These are phyloP conservation scores for Panellus pusillus DNA, from an alignment of 768 basidiomycete species.

Conservation along the genomic window DNA sequence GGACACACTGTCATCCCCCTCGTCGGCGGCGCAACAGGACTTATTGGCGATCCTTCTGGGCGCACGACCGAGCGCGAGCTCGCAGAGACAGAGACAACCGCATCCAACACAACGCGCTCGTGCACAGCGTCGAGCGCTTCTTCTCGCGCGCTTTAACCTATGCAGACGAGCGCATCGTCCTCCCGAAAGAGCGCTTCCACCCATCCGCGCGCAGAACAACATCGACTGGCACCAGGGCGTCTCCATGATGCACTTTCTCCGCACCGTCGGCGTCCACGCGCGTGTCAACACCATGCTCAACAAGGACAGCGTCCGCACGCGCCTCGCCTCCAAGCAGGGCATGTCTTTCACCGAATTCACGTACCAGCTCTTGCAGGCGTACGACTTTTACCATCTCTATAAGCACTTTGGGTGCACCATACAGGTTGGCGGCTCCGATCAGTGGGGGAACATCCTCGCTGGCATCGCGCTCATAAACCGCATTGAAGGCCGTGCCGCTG, in stretches of 20 bases:
- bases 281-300: constrained; percentile 89
- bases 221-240: constrained; percentile 77
- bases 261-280: constrained; percentile 74
- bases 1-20: constrained; percentile 85
- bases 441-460: constrained; percentile 97
- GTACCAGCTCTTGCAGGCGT: constrained; percentile 95
- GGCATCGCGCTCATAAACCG: constrained; percentile 89
- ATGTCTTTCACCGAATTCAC: constrained; percentile 99
- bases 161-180: constrained; percentile 39
- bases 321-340: constrained; percentile 77
- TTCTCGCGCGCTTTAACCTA: constrained; percentile 67
- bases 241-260: constrained; percentile 80
- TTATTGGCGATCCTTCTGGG: constrained; percentile 97
- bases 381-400: constrained; percentile 86
- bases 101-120: constrained; percentile 67
- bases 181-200: constrained; percentile 16
- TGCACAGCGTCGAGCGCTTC: constrained; percentile 66
- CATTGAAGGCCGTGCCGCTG: constrained; percentile 26
- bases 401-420: constrained; percentile 67
- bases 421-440: constrained; percentile 95
- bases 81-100: constrained; percentile 58
- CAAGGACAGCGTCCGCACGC: constrained; percentile 85
- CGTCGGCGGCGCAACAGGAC: constrained; percentile 93
- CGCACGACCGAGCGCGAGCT: constrained; percentile 77
- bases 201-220: constrained; percentile 43